These are phyloP conservation scores for Colletotrichum sp. DNA, from an alignment of 2,329 filamentous ascomycete species.

Conservation along the genomic window DNA sequence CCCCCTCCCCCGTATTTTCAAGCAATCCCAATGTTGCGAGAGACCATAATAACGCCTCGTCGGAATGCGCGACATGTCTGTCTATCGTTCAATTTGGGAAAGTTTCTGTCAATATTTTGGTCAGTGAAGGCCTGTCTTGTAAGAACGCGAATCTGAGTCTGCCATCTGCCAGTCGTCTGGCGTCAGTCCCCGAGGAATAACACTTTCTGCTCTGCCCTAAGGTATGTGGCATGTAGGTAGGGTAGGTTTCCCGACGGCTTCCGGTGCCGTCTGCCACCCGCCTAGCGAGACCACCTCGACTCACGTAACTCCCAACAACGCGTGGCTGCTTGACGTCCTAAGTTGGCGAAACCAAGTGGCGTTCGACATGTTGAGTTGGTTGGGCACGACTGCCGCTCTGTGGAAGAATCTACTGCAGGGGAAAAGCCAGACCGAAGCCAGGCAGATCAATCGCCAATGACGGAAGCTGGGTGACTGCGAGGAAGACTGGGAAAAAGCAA, in stretches of 20 bases:
- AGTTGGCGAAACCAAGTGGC: not conserved
- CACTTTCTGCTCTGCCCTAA: not conserved
- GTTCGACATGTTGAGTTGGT: not conserved
- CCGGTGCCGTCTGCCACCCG: not conserved
- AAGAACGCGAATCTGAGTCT: not conserved
- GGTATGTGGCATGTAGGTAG: not conserved
- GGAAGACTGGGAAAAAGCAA: not conserved
- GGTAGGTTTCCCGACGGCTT: not conserved
- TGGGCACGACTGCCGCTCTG: not conserved
- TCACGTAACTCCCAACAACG: not conserved
- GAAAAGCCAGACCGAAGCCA: not conserved
- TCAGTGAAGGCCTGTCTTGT: not conserved
- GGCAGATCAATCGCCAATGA: not conserved
- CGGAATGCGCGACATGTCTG: not conserved
- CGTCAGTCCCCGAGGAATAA: not conserved
- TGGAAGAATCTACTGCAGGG: not conserved
- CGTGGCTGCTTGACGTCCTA: not conserved
- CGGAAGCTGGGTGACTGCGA: not conserved
- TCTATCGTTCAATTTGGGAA: not conserved
- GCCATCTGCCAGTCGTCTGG: not conserved
- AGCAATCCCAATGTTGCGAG: not conserved
- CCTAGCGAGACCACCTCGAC: not conserved
- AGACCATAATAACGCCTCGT: not conserved
- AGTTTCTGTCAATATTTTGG: not conserved
- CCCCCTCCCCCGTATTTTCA: constrained; percentile 1